These are phyloP conservation scores for Aspergillus neoniger DNA, from an alignment of 2,329 filamentous ascomycete genomes.

Conservation along the genomic window DNA sequence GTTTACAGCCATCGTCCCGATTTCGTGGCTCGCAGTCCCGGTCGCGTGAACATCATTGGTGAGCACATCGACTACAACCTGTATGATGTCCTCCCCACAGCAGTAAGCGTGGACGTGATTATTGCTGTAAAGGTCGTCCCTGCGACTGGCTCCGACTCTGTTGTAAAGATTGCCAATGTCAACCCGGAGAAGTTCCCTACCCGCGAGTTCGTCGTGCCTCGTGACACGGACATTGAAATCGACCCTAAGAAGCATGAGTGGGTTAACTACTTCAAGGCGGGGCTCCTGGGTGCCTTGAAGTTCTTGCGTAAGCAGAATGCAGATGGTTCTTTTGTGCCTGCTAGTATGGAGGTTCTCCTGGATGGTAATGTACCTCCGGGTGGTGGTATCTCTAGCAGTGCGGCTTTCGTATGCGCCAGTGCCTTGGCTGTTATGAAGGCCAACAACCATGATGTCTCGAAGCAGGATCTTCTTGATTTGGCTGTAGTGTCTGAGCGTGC, in stretches of 20 bases:
- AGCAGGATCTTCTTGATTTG: conserved; percentile 87
- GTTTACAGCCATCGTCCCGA: conserved; percentile 70
- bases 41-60: conserved; percentile 96
- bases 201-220: conserved; percentile 71
- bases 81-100: conserved; percentile 94
- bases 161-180: conserved; percentile 79
- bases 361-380: conserved; percentile 91
- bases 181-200: conserved; percentile 72
- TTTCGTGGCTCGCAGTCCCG: conserved; percentile 87
- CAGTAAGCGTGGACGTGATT: conserved; percentile 86
- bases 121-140: conserved; percentile 69
- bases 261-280: conserved; percentile 98
- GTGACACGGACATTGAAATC: conserved; percentile 68
- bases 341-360: conserved; percentile 83
- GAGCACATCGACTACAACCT: conserved; percentile 99
- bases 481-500: conserved; percentile 92
- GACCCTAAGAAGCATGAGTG: conserved; percentile 86
- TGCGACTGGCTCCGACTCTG: conserved; percentile 50
- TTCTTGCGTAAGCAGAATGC: conserved; percentile 69
- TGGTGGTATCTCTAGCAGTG: conserved; percentile 89
- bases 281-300: conserved; percentile 77
- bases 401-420: conserved; percentile 88
- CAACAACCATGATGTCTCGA: conserved; percentile 81
- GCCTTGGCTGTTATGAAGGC: conserved; percentile 85
- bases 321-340: conserved; percentile 63